Evolutionary conservation across 331 rosid species (phyloP).

Genomic region (Cydonia oblonga): DNA sequence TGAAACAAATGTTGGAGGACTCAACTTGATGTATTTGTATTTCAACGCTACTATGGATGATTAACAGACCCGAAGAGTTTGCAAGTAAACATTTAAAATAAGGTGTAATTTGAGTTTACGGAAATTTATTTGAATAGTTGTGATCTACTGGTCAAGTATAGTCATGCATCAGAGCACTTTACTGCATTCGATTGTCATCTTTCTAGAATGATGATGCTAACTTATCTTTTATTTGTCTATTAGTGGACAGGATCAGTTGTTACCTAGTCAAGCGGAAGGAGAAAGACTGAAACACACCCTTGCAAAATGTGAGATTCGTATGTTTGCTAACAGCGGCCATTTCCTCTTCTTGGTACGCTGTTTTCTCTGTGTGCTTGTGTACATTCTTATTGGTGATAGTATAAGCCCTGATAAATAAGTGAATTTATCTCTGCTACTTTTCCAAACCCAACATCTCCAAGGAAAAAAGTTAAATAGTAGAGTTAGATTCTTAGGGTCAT

Average conservation of each 20-base stretch:
- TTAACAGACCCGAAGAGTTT: no score
- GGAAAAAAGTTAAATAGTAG: not conserved
- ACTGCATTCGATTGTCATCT: conserved; percentile 5
- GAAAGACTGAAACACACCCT: conserved; percentile 35
- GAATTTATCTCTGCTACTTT: not conserved
- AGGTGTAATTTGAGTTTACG: not conserved
- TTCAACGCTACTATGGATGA: not conserved
- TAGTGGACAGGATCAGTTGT: conserved; percentile 67
- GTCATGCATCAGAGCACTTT: not conserved
- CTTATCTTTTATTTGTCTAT: conserved; percentile 18
- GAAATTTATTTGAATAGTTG: not conserved
- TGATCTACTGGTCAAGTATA: not conserved
- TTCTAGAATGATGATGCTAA: conserved; percentile 19
- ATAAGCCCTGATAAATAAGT: not conserved
- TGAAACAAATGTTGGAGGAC: not conserved
- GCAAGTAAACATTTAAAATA: conserved; percentile 9
- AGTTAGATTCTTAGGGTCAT: not conserved
- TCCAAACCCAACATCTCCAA: not conserved
- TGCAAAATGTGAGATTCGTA: conserved; percentile 50
- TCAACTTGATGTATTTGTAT: not conserved
- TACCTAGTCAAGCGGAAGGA: conserved; percentile 63
- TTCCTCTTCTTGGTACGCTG: conserved; percentile 67
- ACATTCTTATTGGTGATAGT: not conserved
- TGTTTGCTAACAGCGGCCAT: conserved; percentile 54
- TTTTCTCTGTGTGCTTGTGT: not conserved